phyloP scores from a whole-genome alignment of 2,329 filamentous ascomycete genomes.

The Trichoderma endophyticum region DNA sequence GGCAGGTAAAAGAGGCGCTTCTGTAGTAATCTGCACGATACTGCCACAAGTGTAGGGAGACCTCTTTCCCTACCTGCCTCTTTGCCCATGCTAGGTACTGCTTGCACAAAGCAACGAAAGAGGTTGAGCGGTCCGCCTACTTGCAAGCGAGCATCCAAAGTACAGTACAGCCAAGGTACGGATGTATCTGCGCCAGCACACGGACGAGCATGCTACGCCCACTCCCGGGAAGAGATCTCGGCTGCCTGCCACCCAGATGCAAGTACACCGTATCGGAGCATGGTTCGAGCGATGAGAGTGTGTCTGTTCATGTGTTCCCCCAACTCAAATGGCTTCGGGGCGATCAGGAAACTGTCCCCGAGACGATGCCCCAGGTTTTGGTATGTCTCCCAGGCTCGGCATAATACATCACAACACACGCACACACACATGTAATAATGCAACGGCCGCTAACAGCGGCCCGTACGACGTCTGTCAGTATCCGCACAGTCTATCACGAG shows the following conservation, averaged over 20 bases:
- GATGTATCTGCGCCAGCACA: neutral
- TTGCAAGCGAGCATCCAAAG: neutral
- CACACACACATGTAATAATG: neutral
- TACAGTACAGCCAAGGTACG: neutral
- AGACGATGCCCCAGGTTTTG: neutral
- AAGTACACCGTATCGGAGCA: neutral
- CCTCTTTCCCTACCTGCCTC: neutral
- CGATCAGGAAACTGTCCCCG: constrained; percentile 4
- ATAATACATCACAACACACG: neutral
- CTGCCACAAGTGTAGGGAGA: neutral
- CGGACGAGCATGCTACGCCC: neutral
- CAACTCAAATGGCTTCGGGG: neutral
- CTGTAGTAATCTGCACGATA: constrained; percentile 1
- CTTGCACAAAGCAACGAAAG: neutral
- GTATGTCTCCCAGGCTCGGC: neutral
- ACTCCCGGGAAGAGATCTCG: neutral
- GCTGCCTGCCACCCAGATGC: neutral
- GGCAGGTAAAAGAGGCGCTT: neutral
- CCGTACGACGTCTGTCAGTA: neutral
- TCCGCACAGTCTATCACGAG: neutral
- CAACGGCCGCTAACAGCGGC: neutral
- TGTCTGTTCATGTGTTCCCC: neutral
- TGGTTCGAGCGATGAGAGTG: neutral
- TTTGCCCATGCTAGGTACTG: neutral
- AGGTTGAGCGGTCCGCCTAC: neutral